phyloP scores from a whole-genome alignment of 2,329 filamentous ascomycete genomes.

The Calycina herbarum region DNA sequence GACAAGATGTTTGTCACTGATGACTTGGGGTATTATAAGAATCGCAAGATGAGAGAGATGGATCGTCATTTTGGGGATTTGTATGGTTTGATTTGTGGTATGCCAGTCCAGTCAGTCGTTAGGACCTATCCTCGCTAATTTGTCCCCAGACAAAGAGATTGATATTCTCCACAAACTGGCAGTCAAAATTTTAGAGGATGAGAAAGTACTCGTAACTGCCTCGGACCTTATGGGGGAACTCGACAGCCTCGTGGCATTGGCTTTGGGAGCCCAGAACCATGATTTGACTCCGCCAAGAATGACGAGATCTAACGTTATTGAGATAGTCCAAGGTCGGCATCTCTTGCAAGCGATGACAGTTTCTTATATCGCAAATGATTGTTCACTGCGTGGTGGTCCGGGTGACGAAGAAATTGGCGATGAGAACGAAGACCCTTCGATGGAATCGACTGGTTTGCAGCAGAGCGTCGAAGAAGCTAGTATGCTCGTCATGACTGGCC shows the following conservation, averaged over 20 bases:
- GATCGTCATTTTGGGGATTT: conserved; percentile 82
- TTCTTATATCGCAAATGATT: conserved; percentile 82
- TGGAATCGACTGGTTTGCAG: conserved; percentile 13
- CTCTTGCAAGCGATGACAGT: conserved; percentile 83
- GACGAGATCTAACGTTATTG: conserved; percentile 66
- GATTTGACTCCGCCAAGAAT: conserved; percentile 70
- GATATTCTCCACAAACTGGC: conserved; percentile 81
- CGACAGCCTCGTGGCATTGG: conserved; percentile 80
- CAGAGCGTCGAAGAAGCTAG: conserved; percentile 49
- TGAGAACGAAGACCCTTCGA: conserved; percentile 8
- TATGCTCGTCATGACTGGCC: conserved; percentile 82
- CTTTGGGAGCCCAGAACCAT: conserved; percentile 73
- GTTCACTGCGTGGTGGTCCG: conserved; percentile 63
- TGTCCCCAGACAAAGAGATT: conserved; percentile 72
- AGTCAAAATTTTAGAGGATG: conserved; percentile 66
- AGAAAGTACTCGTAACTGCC: conserved; percentile 63
- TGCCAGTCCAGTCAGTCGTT: conserved; percentile 27
- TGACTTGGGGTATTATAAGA: conserved; percentile 81
- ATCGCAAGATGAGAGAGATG: conserved; percentile 74
- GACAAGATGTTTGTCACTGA: conserved; percentile 74
- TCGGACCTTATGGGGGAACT: conserved; percentile 85
- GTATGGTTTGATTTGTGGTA: conserved; percentile 79
- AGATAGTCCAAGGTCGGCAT: conserved; percentile 79
- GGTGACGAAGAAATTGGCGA: conserved; percentile 35
- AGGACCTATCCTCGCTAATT: conserved; percentile 15